Conservation (phyloP, 176 grass and related monocot species). For the Avena sativa region DNA sequence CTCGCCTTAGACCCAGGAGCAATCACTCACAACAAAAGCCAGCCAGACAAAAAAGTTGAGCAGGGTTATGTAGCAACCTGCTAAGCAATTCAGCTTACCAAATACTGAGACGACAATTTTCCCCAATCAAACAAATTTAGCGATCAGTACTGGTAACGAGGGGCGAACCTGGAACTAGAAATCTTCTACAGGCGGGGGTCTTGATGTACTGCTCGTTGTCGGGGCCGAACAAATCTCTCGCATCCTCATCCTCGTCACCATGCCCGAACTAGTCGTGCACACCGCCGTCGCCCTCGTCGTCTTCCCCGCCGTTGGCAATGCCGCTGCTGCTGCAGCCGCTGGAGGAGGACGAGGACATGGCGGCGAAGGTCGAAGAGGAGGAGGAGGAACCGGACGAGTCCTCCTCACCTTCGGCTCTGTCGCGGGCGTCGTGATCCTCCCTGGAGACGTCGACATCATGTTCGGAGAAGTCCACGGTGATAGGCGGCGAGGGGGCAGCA, state of each 20-base stretch:
- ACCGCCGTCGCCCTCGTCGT: conserved; percentile 45
- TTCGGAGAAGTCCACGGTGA: conserved; percentile 70
- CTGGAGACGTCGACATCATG: conserved; percentile 69
- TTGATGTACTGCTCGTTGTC: conserved; percentile 85
- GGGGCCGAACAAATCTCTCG: conserved; percentile 84
- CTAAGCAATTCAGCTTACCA: not conserved
- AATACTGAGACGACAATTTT: not conserved
- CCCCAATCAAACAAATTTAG: not conserved
- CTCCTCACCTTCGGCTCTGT: conserved; percentile 28
- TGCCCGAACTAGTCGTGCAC: conserved; percentile 53
- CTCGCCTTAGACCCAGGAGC: not conserved
- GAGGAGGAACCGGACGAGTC: conserved; percentile 75
- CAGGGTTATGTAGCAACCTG: too few species aligned
- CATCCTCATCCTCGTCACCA: conserved; percentile 53
- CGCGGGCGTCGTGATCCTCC: conserved; percentile 42
- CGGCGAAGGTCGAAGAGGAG: conserved; percentile 71
- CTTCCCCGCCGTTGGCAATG: conserved; percentile 46
- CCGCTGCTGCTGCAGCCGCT: conserved; percentile 55
- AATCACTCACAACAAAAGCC: conserved; percentile 8
- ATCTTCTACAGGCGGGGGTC: conserved; percentile 65
- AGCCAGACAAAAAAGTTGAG: not conserved
- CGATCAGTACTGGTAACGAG: not conserved
- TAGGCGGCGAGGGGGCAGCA: too few species aligned
- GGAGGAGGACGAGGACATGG: conserved; percentile 59
- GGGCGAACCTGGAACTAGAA: conserved; percentile 72